Base-by-base conservation (phyloP, 441 rosid genomes). In the Aquilaria agallochum region DNA sequence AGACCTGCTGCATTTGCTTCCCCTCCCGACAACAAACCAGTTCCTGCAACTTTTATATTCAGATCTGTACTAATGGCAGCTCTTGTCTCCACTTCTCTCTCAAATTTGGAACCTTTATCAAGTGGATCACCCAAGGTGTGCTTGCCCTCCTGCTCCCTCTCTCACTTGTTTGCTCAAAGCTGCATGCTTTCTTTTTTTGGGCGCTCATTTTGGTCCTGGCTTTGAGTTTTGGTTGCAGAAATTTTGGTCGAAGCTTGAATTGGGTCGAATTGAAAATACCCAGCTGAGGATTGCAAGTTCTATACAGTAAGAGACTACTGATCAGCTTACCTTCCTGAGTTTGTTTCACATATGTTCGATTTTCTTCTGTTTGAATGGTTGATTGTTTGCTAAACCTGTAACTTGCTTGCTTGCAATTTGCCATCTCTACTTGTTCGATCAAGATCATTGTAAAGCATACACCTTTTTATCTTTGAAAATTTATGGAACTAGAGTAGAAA, bases 231-330 rank as follows among this genome's bases (percentile, higher is more conserved):
- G 31, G 59, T 34, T 52, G 65, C 76, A 81, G 88, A 74, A 84
- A 69, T 68, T 75, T 67, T 70, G 65, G 58, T 72, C 69, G n/a
- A 64, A 56, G 69, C 55, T 48, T 57, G 70, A 73, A 56, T 67
- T 47, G 30, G 72, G 73, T 62, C 69, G 68, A 74, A 67, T 64
- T 62, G 79, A 59, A 68, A 70, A 50, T 13, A 71, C 77, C 80
- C 78, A 54, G 20, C 61, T 73, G 62, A 74, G 75, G 63, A 63
- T 76, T 11, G 46, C 64, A 30, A 44, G 72, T 60, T 66, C 65
- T 76, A 66, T 53, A 34, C 80, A 76, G 94, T 87, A 66, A 76
- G 77, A 58, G 48, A 20, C 53, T 50, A 9, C 54, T 48, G 10
- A 31, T 11, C 30, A 11, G 9, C 9, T 40, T n/a, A 15, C 54